Base-by-base conservation (phyloP, 2,329 filamentous ascomycete genomes). In the Trichoderma atrobrunneum region DNA sequence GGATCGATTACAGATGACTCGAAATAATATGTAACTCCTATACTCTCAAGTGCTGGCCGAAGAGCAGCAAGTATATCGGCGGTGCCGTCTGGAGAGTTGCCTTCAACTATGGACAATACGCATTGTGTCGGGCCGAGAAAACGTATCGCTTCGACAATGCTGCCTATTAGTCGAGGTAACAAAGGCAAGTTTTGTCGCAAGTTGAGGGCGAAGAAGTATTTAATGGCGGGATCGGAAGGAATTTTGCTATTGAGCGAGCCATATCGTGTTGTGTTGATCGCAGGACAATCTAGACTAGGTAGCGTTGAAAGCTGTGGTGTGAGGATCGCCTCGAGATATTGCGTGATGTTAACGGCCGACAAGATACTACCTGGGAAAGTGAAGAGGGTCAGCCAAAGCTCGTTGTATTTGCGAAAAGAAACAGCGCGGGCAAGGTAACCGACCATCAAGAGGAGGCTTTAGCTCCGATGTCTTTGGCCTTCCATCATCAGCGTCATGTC, bases 41-140 rank as follows among this genome's bases (percentile, higher is more conserved):
- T 61, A 0, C 74, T 75, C 14, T 83, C 76, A 0, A 90, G 75
- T 4, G 80, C 78, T 1, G 79, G 75, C 2, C 76, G 77, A 8
- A 89, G 78, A 0, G 78, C 78, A 6, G 78, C 68, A 3, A 89
- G 80, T 11, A 88, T 81, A 60, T 87, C 84, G 63, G 77, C 82
- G 1, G 87, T 88, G 12, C 85, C 86, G 74, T 89, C 86, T 26
- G 81, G 72, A 0, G 86, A 88, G 74, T 85, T 81, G 11, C 86
- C 86, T 75, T 88, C 87, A 8, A 88, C 82, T 28, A 88, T 82
- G 3, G 86, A 88, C 2, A 89, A 77, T 0, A 81, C 84, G 76
- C 86, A 89, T 68, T 81, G 79, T 7, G 82, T 71, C 0, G 86
- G 84, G 2, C 87, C 86, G 1, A 89, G 80, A 74, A 85, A 87